phyloP scores from a whole-genome alignment of 2,329 filamentous ascomycete species.

The Colletotrichum sansevieriae region DNA sequence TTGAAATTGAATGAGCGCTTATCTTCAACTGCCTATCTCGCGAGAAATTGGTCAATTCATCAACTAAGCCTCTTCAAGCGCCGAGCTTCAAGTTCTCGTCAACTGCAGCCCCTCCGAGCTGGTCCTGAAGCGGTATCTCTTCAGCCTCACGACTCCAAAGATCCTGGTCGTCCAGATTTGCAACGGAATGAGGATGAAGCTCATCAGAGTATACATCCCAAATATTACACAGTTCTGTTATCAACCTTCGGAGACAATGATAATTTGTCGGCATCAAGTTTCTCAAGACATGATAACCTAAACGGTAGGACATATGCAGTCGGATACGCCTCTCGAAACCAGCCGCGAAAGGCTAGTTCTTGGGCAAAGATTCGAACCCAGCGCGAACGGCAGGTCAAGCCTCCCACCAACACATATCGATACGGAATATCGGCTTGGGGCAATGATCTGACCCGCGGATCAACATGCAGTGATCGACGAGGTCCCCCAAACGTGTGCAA shows the following conservation, averaged over 20 bases:
- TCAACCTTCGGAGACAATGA: too few species aligned
- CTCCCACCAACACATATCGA: not conserved
- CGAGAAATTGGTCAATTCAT: too few species aligned
- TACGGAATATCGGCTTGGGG: not conserved
- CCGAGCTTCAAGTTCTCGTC: not conserved
- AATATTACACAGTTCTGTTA: too few species aligned
- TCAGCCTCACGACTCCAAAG: too few species aligned
- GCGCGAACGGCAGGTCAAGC: not conserved
- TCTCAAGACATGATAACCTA: constrained; percentile 6
- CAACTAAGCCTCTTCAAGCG: not conserved
- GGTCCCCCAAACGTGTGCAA: constrained; percentile 23
- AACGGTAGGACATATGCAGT: constrained; percentile 4
- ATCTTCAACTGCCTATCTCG: too few species aligned
- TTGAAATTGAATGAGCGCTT: too few species aligned
- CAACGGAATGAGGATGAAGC: too few species aligned
- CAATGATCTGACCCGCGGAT: constrained; percentile 29
- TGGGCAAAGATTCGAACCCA: constrained; percentile 1
- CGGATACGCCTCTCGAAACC: not conserved
- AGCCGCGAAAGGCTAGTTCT: not conserved
- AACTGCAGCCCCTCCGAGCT: not conserved
- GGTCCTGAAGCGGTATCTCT: too few species aligned
- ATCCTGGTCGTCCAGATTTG: too few species aligned
- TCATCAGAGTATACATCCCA: too few species aligned
- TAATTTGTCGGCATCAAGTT: not conserved
- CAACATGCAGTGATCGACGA: constrained; percentile 35